These are phyloP conservation scores for Fragilaria radians DNA, from an alignment of 108 stramenopile species.

Conservation along the genomic window DNA sequence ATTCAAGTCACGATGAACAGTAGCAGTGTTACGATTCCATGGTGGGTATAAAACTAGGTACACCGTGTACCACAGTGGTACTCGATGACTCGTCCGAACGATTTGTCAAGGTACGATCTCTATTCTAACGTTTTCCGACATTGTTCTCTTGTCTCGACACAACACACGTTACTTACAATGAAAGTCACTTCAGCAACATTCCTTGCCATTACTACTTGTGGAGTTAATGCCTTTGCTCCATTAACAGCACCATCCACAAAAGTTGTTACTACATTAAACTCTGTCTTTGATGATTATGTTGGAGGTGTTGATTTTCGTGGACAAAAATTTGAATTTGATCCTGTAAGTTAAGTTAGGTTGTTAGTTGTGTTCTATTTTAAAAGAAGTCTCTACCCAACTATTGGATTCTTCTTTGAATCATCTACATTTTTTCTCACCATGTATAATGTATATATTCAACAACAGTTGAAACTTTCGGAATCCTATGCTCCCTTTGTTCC, in stretches of 20 bases:
- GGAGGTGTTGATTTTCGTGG: slow-evolving; percentile 44
- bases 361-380: background rate
- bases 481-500: slow-evolving; percentile 48
- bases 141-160: too few species aligned
- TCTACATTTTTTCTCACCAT: background rate
- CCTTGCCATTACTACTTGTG: slow-evolving; percentile 46
- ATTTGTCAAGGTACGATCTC: too few species aligned
- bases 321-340: slow-evolving; percentile 59
- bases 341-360: slow-evolving; percentile 7
- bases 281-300: slow-evolving; percentile 34
- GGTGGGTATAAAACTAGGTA: too few species aligned
- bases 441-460: too few species aligned
- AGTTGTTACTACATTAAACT: slow-evolving; percentile 31
- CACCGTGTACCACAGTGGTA: too few species aligned
- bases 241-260: slow-evolving; percentile 20
- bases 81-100: too few species aligned
- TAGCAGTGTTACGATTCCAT: too few species aligned
- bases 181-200: slow-evolving; percentile 36
- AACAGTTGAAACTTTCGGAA: slow-evolving; percentile 54
- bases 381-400: background rate
- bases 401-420: background rate
- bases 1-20: too few species aligned
- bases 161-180: too few species aligned
- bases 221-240: slow-evolving; percentile 64
- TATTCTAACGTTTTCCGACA: too few species aligned